Evolutionary conservation across 2,329 filamentous ascomycete species (phyloP), one percentile per base, ranked within the genome.

Genomic region (Phaeosphaeriaceae sp.): DNA sequence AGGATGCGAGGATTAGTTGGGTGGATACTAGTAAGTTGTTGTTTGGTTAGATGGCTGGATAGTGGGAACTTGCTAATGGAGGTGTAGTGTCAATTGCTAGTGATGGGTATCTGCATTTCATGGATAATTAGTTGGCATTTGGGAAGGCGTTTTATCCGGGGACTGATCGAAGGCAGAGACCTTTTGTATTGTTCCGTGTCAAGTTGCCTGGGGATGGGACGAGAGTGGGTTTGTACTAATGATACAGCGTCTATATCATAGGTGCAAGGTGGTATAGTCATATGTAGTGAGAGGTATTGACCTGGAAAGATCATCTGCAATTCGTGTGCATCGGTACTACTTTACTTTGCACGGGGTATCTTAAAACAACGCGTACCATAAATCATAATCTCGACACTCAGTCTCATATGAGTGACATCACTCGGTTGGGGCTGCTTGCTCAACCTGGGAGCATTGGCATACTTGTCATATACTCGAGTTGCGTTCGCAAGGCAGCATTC

Each of bases 81-180:
- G 13, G 7, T 42, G 35, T 8, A 67, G 63, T 79, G 55, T 72
- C 72, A 3, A 67, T 74, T 3, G 73, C 67, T 2, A 69, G 67
- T 3, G 77, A 81, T 56, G 79, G 79, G 0, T 79, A 81, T 54
- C 57, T 82, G 1, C 82, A 83, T 59, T 82, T 81, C 53, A 83
- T 79, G 0, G 75, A 76, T 30, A 83, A 83, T 46, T 79, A 82
- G 66, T 67, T 82, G 15, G 69, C 65, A 3, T 72, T 75, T 26
- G 61, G 64, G 3, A 54, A 67, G 21, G 56, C 55, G 1, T 73
- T 72, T 44, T 75, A 73, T 33, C 73, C 75, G 1, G 77, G 77
- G 0, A 75, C 67, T 4, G 77, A 81, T 48, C 58, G 74, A 38
- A 66, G 76, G 34, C 63, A 71, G 42, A 72, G 72, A 53, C 77